A percentile compares a stretch with the other conserved stretches of the same genome.
These are phyloP conservation scores for Aspergillus biplanus DNA, from an alignment of 495 filamentous ascomycete species.

Conservation along the genomic window DNA sequence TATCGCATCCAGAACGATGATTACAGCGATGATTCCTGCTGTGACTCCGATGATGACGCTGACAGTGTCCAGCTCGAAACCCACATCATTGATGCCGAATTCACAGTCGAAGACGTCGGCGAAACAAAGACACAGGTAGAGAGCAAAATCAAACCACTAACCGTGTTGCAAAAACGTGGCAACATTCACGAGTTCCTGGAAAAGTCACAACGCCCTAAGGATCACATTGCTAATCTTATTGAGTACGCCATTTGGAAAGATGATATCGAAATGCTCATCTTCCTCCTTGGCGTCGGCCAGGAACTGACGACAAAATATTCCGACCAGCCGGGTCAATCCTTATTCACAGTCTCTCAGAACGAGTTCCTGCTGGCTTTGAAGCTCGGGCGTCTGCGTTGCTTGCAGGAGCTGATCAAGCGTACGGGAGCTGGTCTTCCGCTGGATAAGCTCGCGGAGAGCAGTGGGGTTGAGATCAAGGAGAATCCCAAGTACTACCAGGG, in stretches of 20 bases:
- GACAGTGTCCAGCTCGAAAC: slow-evolving; percentile 46
- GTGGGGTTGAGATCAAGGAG: slow-evolving; percentile 55
- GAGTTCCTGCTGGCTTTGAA: slow-evolving; percentile 47
- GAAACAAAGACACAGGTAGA: slow-evolving; percentile 65
- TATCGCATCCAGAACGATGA: slow-evolving; percentile 51
- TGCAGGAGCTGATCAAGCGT: slow-evolving; percentile 53
- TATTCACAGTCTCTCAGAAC: slow-evolving; percentile 24
- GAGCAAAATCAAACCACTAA: slow-evolving; percentile 55
- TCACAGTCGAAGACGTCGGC: slow-evolving; percentile 73
- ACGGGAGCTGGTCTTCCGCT: slow-evolving; percentile 68
- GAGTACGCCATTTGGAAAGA: slow-evolving; percentile 25
- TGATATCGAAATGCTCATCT: slow-evolving; percentile 38
- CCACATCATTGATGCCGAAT: slow-evolving; percentile 59
- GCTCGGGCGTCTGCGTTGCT: slow-evolving; percentile 45
- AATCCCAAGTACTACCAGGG: slow-evolving; percentile 73
- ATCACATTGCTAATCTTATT: neutral
- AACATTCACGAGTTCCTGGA: slow-evolving; percentile 39
- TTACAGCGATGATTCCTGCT: slow-evolving; percentile 27
- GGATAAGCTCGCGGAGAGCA: slow-evolving; percentile 60
- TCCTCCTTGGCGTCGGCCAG: slow-evolving; percentile 47
- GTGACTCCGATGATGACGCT: slow-evolving; percentile 36
- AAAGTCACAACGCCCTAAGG: neutral
- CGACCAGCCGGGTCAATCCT: slow-evolving; percentile 22
- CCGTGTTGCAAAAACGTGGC: slow-evolving; percentile 42
- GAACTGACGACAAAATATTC: slow-evolving; percentile 28